Evolutionary conservation across 768 basidiomycete species (phyloP).

Genomic region (Lyophyllum atratum): DNA sequence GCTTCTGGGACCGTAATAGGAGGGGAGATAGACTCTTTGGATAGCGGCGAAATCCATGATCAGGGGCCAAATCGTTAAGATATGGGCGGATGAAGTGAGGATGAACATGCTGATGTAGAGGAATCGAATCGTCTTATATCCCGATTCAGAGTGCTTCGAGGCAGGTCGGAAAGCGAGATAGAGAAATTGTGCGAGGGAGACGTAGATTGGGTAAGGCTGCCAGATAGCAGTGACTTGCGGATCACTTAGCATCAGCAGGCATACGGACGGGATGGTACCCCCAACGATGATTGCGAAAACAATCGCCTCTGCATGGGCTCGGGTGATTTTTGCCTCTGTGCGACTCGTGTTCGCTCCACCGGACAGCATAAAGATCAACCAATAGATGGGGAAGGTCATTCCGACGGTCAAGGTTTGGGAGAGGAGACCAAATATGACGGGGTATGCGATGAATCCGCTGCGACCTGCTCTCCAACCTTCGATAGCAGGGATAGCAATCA

Average conservation of each 20-base stretch:
- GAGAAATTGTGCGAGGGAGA: slow-evolving; percentile 38
- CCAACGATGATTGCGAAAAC: slow-evolving; percentile 50
- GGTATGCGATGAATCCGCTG: slow-evolving; percentile 37
- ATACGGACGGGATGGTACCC: slow-evolving; percentile 45
- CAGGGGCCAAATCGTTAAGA: slow-evolving; percentile 39
- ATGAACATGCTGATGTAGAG: slow-evolving; percentile 44
- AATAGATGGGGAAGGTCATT: slow-evolving; percentile 47
- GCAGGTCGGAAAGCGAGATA: slow-evolving; percentile 44
- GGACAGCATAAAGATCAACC: slow-evolving; percentile 44
- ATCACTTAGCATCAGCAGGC: slow-evolving; percentile 43
- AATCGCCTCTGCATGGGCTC: slow-evolving; percentile 52
- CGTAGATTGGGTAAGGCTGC: slow-evolving; percentile 53
- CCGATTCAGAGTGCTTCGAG: slow-evolving; percentile 32
- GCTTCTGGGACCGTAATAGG: slow-evolving; percentile 27
- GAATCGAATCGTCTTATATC: slow-evolving; percentile 35
- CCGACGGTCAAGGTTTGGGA: slow-evolving; percentile 46
- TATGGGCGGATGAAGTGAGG: slow-evolving; percentile 41
- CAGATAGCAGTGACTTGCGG: slow-evolving; percentile 50
- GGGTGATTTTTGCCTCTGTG: slow-evolving; percentile 31
- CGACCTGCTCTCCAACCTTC: slow-evolving; percentile 44
- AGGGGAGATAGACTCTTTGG: slow-evolving; percentile 38
- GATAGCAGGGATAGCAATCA: slow-evolving; percentile 38
- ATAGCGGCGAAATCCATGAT: slow-evolving; percentile 30
- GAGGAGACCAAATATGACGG: slow-evolving; percentile 41
- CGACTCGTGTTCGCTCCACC: slow-evolving; percentile 29